Base-by-base conservation (phyloP, 2,329 filamentous ascomycete genomes). In the Verticillium isaacii region DNA sequence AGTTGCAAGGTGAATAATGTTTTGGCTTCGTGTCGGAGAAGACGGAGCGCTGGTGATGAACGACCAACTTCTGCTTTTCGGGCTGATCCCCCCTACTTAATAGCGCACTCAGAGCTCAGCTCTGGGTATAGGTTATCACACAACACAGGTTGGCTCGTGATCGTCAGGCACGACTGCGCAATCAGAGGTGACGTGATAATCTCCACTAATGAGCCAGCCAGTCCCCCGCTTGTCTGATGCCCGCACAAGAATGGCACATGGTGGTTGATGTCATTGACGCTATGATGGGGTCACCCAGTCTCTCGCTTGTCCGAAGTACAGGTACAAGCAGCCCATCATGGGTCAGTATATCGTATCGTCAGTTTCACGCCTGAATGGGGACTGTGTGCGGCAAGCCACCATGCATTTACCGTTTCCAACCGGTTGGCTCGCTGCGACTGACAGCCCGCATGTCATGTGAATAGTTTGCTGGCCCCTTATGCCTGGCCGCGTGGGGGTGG, bases 61-160 rank as follows among this genome's bases (percentile, higher is more conserved):
- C 7, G n/a, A 15, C 3, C 3, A 1, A 17, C 3, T 23, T n/a
- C 39, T 11, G 29, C n/a, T 6, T 29, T 29, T 29, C 8, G 39
- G 39, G 9, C 23, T n/a, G 12, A 8, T n/a, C 8, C 7, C 8
- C 17, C 15, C 5, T 45, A 45, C 39, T 45, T 45, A 29, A 52
- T 52, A 52, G 8, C n/a, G 5, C n/a, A 12, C 45, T 25, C 14
- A 19, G 8, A 52, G 2, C 45, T 52, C 34, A 36, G 45, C 2
- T 41, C 37, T n/a, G 60, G 56, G 11, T 60, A n/a, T 56, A 62
- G 58, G 45, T 6, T 41, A 8, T 50, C 37, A 57, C 34, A 23
- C 32, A n/a, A n/a, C 19, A 6, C 11, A 29, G 25, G 23, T 8
- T 15, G n/a, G 45, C 45, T 23, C 45, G 19, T 52, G 45, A 52